Percentiles rank a stretch among this genome's conserved stretches.
These are phyloP conservation scores for Vanrija pseudolonga DNA, from an alignment of 1,284 basidiomycete species.

Conservation along the genomic window DNA sequence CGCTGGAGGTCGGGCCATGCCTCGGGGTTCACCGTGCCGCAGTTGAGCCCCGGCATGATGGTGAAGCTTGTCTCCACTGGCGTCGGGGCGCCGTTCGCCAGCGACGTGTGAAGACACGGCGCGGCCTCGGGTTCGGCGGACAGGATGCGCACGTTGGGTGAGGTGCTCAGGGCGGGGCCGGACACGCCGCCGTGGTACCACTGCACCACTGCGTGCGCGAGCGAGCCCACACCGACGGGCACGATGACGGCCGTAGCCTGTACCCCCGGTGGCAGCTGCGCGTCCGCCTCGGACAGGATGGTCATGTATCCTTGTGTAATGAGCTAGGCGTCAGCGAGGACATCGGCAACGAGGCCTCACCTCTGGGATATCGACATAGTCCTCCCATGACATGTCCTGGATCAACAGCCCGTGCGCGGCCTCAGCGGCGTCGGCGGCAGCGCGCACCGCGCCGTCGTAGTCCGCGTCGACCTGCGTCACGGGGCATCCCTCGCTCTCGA, in stretches of 20 bases:
- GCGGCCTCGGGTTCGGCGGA: constrained; percentile 14
- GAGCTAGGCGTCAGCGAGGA: background rate
- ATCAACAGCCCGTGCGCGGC: constrained; percentile 4
- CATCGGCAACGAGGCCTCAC: background rate
- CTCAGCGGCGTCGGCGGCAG: constrained; percentile 1
- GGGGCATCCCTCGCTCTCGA: constrained; percentile 9
- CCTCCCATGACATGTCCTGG: constrained; percentile 16
- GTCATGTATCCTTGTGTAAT: constrained; percentile 14
- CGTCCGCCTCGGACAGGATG: constrained; percentile 5
- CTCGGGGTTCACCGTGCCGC: constrained; percentile 8
- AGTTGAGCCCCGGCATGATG: constrained; percentile 16
- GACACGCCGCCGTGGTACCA: background rate
- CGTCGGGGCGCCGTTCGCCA: background rate
- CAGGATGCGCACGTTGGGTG: constrained; percentile 5
- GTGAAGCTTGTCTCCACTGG: constrained; percentile 3
- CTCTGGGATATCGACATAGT: constrained; percentile 8
- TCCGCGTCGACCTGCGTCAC: constrained; percentile 8
- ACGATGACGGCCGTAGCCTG: constrained; percentile 10
- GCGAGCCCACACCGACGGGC: constrained; percentile 15
- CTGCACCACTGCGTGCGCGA: constrained; percentile 16
- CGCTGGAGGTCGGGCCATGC: constrained; percentile 13
- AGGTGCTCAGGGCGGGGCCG: background rate
- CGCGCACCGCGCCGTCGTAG: constrained; percentile 13
- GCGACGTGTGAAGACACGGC: constrained; percentile 10
- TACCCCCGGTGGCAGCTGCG: background rate